These are phyloP conservation scores for Melanopsichium pennsylvanicum DNA, from an alignment of 1,284 basidiomycete species.

Conservation along the genomic window DNA sequence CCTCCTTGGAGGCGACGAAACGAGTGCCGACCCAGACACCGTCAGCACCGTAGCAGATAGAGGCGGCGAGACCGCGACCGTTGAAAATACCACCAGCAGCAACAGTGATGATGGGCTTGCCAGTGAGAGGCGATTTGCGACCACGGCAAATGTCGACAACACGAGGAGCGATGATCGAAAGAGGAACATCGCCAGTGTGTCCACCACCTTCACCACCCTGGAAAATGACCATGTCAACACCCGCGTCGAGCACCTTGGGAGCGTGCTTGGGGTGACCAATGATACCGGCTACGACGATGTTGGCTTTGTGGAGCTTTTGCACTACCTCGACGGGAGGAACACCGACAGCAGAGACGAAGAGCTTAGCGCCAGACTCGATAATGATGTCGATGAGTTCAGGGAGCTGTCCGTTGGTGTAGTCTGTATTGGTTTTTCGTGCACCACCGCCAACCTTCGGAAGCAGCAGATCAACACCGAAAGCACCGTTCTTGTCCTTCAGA, in stretches of 20 bases:
- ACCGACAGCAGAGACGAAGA: constrained; percentile 61
- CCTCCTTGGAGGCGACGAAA: constrained; percentile 75
- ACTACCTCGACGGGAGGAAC: constrained; percentile 57
- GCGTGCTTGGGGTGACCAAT: constrained; percentile 70
- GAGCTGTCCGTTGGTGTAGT: constrained; percentile 56
- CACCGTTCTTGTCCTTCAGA: constrained; percentile 58
- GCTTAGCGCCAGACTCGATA: constrained; percentile 55
- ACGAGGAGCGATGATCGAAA: constrained; percentile 52
- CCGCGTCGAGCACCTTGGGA: constrained; percentile 56
- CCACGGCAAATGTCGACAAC: constrained; percentile 58
- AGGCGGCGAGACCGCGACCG: constrained; percentile 55
- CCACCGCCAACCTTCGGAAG: constrained; percentile 60
- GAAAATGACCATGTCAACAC: constrained; percentile 61
- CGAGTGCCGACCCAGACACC: constrained; percentile 73
- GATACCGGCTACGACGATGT: constrained; percentile 70
- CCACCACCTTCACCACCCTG: constrained; percentile 62
- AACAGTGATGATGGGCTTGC: constrained; percentile 56
- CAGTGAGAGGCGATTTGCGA: constrained; percentile 54
- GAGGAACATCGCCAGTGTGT: constrained; percentile 60
- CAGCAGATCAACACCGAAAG: constrained; percentile 60
- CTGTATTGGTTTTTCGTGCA: constrained; percentile 61
- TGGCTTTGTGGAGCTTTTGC: constrained; percentile 52
- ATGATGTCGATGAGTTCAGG: constrained; percentile 57
- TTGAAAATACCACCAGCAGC: constrained; percentile 59
- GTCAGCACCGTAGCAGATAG: constrained; percentile 53